Conservation (phyloP, 495 filamentous ascomycete species). For the Hypoxylon crocopeplum region DNA sequence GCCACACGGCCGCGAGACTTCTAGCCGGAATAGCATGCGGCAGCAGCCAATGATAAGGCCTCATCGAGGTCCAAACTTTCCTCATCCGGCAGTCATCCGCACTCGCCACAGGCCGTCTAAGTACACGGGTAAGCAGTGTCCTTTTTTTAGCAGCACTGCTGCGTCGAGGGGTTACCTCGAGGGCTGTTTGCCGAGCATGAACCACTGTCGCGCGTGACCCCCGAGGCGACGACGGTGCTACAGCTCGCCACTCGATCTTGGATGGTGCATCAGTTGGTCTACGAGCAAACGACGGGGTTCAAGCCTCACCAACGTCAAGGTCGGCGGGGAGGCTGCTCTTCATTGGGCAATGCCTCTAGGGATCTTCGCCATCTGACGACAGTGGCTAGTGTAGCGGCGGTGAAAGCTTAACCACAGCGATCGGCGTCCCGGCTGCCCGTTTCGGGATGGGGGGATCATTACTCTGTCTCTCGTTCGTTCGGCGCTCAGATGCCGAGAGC, state of each 20-base stretch:
- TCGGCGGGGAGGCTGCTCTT: neutral
- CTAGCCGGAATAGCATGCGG: neutral
- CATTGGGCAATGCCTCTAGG: slow-evolving; percentile 6
- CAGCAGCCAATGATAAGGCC: slow-evolving; percentile 25
- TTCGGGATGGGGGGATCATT: slow-evolving; percentile 6
- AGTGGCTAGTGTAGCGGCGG: slow-evolving; percentile 28
- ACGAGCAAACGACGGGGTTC: no score
- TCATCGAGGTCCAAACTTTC: slow-evolving; percentile 29
- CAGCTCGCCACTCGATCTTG: slow-evolving; percentile 18
- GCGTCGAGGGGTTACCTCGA: slow-evolving; percentile 7
- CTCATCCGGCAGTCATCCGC: slow-evolving; percentile 35
- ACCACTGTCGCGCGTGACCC: neutral
- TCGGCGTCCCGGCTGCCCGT: slow-evolving; percentile 20
- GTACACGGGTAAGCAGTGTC: slow-evolving; percentile 2
- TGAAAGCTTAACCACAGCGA: slow-evolving; percentile 19
- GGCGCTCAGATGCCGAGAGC: no score
- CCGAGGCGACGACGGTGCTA: slow-evolving; percentile 1
- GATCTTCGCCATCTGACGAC: slow-evolving; percentile 26
- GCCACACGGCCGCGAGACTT: slow-evolving; percentile 26
- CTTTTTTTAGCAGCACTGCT: neutral
- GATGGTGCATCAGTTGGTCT: no score
- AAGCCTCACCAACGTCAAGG: neutral
- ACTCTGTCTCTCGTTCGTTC: no score
- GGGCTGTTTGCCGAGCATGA: neutral
- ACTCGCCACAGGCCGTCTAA: slow-evolving; percentile 23